A percentile compares a stretch with the other conserved stretches of the same genome.
These are phyloP conservation scores for Pterocarpus santalinus DNA, from an alignment of 306 rosid genomes.

Conservation along the genomic window DNA sequence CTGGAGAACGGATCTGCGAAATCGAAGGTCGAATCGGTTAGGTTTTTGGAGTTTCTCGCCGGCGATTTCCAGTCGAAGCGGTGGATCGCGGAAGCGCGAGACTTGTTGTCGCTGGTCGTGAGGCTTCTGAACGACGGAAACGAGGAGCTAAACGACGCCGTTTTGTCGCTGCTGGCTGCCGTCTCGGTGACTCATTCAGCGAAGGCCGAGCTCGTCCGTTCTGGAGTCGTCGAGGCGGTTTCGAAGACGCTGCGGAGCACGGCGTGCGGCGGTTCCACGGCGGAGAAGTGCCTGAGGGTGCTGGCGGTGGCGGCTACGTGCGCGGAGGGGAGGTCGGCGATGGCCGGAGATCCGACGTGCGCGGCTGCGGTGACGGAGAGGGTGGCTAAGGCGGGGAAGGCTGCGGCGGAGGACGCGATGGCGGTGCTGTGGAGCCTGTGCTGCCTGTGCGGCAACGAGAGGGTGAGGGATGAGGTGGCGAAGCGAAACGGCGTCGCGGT, in stretches of 20 bases:
- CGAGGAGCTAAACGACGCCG: constrained; percentile 43
- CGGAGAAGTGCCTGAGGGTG: constrained; percentile 51
- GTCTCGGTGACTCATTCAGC: constrained; percentile 52
- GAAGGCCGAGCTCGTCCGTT: constrained; percentile 54
- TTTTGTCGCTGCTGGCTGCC: constrained; percentile 48
- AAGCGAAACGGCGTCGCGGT: constrained; percentile 57
- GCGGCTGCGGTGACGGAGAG: constrained; percentile 52
- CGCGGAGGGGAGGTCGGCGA: constrained; percentile 63
- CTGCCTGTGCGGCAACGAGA: constrained; percentile 55
- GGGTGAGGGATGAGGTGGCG: constrained; percentile 55
- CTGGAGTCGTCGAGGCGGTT: constrained; percentile 46
- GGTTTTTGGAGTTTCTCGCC: constrained; percentile 54
- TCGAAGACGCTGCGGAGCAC: constrained; percentile 35
- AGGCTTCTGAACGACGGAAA: constrained; percentile 29
- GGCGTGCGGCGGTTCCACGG: constrained; percentile 10
- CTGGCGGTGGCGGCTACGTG: constrained; percentile 51
- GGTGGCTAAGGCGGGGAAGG: constrained; percentile 53
- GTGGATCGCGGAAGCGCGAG: constrained; percentile 49
- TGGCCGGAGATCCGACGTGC: constrained; percentile 45
- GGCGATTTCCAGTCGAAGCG: constrained; percentile 54
- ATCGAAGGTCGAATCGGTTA: constrained; percentile 55
- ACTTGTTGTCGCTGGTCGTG: constrained; percentile 40
- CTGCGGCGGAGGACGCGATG: constrained; percentile 62
- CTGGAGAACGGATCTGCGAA: constrained; percentile 46
- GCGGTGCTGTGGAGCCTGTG: constrained; percentile 64